phyloP scores from a whole-genome alignment of 306 rosid species.

The Prinsepia uniflora region DNA sequence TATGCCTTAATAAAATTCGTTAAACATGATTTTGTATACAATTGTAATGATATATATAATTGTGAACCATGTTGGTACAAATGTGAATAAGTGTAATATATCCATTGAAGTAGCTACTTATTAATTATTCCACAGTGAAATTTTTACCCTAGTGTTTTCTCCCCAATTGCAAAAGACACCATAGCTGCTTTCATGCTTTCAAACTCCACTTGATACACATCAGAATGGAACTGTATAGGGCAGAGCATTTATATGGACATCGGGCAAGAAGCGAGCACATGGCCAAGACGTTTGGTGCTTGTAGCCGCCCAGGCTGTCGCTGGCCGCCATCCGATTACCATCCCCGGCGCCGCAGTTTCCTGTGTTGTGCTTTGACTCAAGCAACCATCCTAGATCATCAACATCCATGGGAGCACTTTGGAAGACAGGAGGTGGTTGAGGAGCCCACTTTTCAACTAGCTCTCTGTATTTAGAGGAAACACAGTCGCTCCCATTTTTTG shows the following conservation, averaged over 20 bases:
- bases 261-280: slow-evolving; percentile 13
- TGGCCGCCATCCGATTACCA: background rate
- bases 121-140: too few species aligned
- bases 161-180: too few species aligned
- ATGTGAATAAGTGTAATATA: too few species aligned
- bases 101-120: too few species aligned
- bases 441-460: slow-evolving; percentile 29
- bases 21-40: too few species aligned
- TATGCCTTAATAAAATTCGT: too few species aligned
- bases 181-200: slow-evolving; percentile 1
- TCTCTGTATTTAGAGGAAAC: slow-evolving; percentile 1
- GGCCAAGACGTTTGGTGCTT: slow-evolving; percentile 11
- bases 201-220: background rate
- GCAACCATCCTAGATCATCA: slow-evolving; percentile 22
- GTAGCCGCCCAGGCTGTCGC: background rate
- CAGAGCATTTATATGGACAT: slow-evolving; percentile 19
- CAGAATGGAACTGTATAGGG: slow-evolving; percentile 22
- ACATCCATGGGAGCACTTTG: background rate
- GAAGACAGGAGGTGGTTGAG: background rate
- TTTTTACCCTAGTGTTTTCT: too few species aligned
- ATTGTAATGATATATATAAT: too few species aligned
- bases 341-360: background rate
- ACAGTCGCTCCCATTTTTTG: background rate
- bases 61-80: too few species aligned
- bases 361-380: background rate